phyloP scores from a whole-genome alignment of 345 rosid species.

The Draba incana region DNA sequence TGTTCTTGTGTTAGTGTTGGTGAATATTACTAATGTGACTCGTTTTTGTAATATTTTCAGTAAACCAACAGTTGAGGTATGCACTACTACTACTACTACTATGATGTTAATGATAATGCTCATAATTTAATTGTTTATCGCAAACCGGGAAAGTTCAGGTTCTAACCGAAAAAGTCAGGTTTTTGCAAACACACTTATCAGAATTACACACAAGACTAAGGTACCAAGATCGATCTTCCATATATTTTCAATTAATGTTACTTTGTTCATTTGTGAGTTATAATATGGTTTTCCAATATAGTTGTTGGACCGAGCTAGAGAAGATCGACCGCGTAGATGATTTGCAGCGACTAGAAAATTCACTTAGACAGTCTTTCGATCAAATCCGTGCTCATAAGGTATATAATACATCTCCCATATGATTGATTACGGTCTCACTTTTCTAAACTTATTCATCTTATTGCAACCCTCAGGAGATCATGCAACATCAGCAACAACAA shows the following conservation, averaged over 20 bases:
- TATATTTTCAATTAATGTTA: constrained; percentile 2
- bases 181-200: constrained; percentile 55
- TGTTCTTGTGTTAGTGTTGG: constrained; percentile 22
- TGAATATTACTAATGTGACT: constrained; percentile 32
- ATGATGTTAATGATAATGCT: constrained; percentile 29
- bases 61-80: constrained; percentile 71
- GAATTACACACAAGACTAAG: constrained; percentile 60
- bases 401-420: constrained; percentile 23
- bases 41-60: constrained; percentile 48
- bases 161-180: constrained; percentile 48
- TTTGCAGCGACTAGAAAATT: constrained; percentile 62
- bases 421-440: constrained; percentile 14
- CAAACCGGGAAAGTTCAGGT: constrained; percentile 44
- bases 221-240: constrained; percentile 37
- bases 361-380: constrained; percentile 54
- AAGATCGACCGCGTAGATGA: constrained; percentile 53
- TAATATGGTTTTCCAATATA: constrained; percentile 36
- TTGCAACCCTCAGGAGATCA: constrained; percentile 21
- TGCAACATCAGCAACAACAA: constrained; percentile 42
- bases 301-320: constrained; percentile 62
- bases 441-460: constrained; percentile 20
- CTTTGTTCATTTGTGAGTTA: constrained; percentile 11
- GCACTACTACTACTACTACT: constrained; percentile 12
- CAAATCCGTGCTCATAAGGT: constrained; percentile 60
- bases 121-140: constrained; percentile 2